Percentiles rank a stretch among this genome's conserved stretches.
phyloP scores from a whole-genome alignment of 345 rosid genomes.

The Chamaenerion angustifolium region DNA sequence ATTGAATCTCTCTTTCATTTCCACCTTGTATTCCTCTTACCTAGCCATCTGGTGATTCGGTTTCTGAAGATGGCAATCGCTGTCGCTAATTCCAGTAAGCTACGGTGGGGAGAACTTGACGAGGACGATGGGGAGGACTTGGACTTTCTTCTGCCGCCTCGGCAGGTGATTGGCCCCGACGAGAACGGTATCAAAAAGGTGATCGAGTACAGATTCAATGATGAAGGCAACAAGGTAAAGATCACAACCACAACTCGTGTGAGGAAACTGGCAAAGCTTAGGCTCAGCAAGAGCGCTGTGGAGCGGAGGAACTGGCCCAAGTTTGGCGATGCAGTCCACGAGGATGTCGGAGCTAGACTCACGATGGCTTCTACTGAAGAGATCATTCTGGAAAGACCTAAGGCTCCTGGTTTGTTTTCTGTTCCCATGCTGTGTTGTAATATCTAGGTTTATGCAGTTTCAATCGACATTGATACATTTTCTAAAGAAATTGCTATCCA shows the following conservation, averaged over 20 bases:
- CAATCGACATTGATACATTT: neutral
- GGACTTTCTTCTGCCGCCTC: slow-evolving; percentile 61
- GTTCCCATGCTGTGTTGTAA: neutral
- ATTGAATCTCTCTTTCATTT: too few species aligned
- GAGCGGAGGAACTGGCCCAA: slow-evolving; percentile 56
- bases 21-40: too few species aligned
- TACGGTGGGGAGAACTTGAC: slow-evolving; percentile 68
- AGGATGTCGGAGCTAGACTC: slow-evolving; percentile 47
- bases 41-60: too few species aligned
- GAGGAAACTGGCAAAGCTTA: slow-evolving; percentile 43
- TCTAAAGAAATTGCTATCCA: slow-evolving; percentile 1
- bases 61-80: slow-evolving; percentile 3
- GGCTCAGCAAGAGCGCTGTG: slow-evolving; percentile 40
- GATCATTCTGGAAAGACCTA: slow-evolving; percentile 48
- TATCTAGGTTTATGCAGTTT: neutral
- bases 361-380: slow-evolving; percentile 75
- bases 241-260: slow-evolving; percentile 52
- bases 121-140: slow-evolving; percentile 60
- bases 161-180: slow-evolving; percentile 64
- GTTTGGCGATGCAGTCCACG: slow-evolving; percentile 65
- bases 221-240: slow-evolving; percentile 48
- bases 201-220: slow-evolving; percentile 64
- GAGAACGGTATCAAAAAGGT: slow-evolving; percentile 59
- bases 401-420: slow-evolving; percentile 33
- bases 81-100: slow-evolving; percentile 14